A percentile compares a stretch with the other conserved stretches of the same genome.
These are phyloP conservation scores for Buddleja alternifolia DNA, from an alignment of 257 asterid species.

Conservation along the genomic window DNA sequence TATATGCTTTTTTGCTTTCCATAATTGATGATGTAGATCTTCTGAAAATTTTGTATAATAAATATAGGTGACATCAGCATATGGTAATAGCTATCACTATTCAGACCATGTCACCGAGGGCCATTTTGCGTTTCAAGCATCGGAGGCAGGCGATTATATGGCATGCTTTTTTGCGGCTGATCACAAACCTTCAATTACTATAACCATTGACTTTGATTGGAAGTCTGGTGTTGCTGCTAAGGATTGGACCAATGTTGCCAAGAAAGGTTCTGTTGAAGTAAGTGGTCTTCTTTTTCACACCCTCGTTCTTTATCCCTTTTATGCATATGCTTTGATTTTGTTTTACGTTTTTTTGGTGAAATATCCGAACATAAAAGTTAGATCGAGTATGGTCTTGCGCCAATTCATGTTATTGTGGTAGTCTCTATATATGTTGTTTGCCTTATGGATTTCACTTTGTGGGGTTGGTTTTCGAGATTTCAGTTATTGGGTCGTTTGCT, in stretches of 20 bases:
- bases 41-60: background rate
- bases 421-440: background rate
- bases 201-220: conserved; percentile 87
- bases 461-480: conserved; percentile 5
- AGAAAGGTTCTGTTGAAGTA: conserved; percentile 93
- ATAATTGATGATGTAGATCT: background rate
- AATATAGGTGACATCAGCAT: conserved; percentile 76
- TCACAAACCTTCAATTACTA: conserved; percentile 60
- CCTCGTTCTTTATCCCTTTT: background rate
- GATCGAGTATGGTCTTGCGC: background rate
- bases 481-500: conserved; percentile 20
- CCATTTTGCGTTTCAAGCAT: conserved; percentile 79
- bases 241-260: conserved; percentile 91
- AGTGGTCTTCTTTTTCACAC: conserved; percentile 29
- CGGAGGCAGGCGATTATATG: conserved; percentile 85
- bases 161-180: conserved; percentile 84
- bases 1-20: background rate
- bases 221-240: conserved; percentile 93
- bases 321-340: background rate
- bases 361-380: background rate
- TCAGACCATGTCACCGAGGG: conserved; percentile 81
- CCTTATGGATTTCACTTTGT: background rate
- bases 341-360: background rate
- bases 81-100: conserved; percentile 82
- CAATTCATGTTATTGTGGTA: background rate